phyloP scores from a whole-genome alignment of 768 basidiomycete genomes.

The Dentipellis sp. region DNA sequence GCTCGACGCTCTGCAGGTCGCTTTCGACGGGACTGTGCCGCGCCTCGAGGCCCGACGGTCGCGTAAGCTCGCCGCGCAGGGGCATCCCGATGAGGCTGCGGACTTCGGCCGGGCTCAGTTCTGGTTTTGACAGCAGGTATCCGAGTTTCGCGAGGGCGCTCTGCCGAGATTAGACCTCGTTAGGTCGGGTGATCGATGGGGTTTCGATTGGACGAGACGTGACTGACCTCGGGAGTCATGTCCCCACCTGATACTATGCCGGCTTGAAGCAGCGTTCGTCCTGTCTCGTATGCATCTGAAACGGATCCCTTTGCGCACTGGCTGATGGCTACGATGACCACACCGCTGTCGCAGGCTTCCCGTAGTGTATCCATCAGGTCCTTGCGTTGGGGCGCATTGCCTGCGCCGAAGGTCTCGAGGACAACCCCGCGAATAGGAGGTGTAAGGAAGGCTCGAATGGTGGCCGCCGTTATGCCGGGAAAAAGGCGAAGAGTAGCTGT shows the following conservation, averaged over 20 bases:
- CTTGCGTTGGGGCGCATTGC: constrained; percentile 79
- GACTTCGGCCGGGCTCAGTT: constrained; percentile 58
- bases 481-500: constrained; percentile 79
- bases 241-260: constrained; percentile 83
- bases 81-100: constrained; percentile 68
- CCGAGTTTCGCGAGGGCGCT: constrained; percentile 86
- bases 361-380: constrained; percentile 72
- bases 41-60: constrained; percentile 25
- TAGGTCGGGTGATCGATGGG: background rate
- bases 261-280: constrained; percentile 53
- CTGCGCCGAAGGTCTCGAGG: constrained; percentile 86
- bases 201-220: background rate
- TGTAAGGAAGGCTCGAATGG: constrained; percentile 65
- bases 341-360: constrained; percentile 73
- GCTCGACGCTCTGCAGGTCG: constrained; percentile 52
- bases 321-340: constrained; percentile 86
- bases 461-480: constrained; percentile 73
- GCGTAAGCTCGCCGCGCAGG: constrained; percentile 83
- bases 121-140: constrained; percentile 83
- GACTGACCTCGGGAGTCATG: constrained; percentile 87
- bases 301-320: constrained; percentile 87
- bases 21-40: constrained; percentile 34
- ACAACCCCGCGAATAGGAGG: constrained; percentile 76
- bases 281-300: constrained; percentile 76
- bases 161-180: constrained; percentile 26